A percentile compares a stretch with the other conserved stretches of the same genome.
Conservation (phyloP, 164 flowering plant genomes). For the Aristolochia californica region DNA sequence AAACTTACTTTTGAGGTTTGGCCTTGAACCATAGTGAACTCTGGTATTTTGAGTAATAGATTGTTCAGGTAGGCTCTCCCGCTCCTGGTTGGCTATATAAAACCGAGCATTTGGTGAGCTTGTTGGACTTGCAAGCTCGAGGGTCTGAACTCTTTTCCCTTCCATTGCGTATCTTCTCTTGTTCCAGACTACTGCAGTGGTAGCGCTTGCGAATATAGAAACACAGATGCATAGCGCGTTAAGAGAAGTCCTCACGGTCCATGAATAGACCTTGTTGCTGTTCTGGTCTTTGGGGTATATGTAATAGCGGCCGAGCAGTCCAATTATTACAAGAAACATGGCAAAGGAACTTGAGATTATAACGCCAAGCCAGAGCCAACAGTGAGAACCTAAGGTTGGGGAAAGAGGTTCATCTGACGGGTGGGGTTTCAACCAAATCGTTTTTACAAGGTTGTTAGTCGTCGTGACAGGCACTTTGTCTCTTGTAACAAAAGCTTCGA, state of each 20-base stretch:
- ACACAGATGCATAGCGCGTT: constrained; percentile 34
- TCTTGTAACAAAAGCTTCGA: constrained; percentile 73
- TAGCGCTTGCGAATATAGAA: constrained; percentile 32
- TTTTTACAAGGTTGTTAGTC: constrained; percentile 10
- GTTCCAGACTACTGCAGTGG: constrained; percentile 46
- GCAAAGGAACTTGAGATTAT: constrained; percentile 64
- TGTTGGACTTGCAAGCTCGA: constrained; percentile 15
- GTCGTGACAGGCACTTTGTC: constrained; percentile 31
- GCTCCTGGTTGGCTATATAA: constrained; percentile 32
- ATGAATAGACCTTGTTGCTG: constrained; percentile 23
- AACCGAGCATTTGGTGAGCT: constrained; percentile 2
- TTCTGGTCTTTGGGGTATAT: constrained; percentile 66
- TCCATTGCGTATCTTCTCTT: constrained; percentile 37
- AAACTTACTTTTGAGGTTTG: constrained; percentile 45
- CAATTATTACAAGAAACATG: constrained; percentile 41
- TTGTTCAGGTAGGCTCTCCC: constrained; percentile 53
- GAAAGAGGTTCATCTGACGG: constrained; percentile 40
- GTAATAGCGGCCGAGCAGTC: constrained; percentile 35
- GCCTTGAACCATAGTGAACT: constrained; percentile 55
- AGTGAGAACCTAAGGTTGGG: constrained; percentile 47
- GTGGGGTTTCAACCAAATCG: constrained; percentile 56
- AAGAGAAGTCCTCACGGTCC: constrained; percentile 19
- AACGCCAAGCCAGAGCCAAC: constrained; percentile 66
- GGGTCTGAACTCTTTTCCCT: constrained; percentile 26
- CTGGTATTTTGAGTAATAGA: constrained; percentile 42